Evolutionary conservation across 2,329 filamentous ascomycete genomes (phyloP).

Genomic region (Purpureocillium lavendulum): DNA sequence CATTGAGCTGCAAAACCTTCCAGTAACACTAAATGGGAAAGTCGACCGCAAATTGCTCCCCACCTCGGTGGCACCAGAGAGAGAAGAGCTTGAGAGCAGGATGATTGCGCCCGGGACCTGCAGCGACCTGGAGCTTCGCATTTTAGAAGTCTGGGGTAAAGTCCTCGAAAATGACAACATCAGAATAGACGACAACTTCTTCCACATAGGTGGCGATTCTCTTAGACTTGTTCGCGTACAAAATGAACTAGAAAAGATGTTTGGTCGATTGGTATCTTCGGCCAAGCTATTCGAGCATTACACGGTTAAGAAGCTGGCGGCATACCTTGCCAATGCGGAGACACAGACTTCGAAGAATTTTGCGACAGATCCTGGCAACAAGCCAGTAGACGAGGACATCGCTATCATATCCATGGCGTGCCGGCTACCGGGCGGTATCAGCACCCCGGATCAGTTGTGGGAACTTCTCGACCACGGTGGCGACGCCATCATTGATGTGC

Average conservation of each 20-base stretch:
- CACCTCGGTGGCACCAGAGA: slow-evolving; percentile 1
- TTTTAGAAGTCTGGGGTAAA: slow-evolving; percentile 8
- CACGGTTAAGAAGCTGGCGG: slow-evolving; percentile 7
- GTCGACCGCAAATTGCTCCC: slow-evolving; percentile 10
- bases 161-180: slow-evolving; percentile 10
- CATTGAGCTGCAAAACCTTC: slow-evolving; percentile 7
- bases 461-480: slow-evolving; percentile 24
- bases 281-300: slow-evolving; percentile 10
- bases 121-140: slow-evolving; percentile 5
- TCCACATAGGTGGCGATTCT: slow-evolving; percentile 12
- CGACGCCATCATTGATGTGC: slow-evolving; percentile 26
- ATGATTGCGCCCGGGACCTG: too few relatives aligned
- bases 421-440: slow-evolving; percentile 28
- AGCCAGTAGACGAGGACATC: slow-evolving; percentile 13
- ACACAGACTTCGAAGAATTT: too few relatives aligned
- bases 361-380: too few relatives aligned
- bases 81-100: too few relatives aligned
- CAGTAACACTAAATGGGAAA: slow-evolving; percentile 10
- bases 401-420: slow-evolving; percentile 33
- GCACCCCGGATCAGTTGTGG: slow-evolving; percentile 29
- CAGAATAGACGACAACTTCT: slow-evolving; percentile 11
- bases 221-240: slow-evolving; percentile 9
- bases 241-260: slow-evolving; percentile 5
- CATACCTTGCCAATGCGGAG: slow-evolving; percentile 1
- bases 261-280: slow-evolving; percentile 4